Percentiles rank a stretch among this genome's conserved stretches.
Conservation (phyloP, 106 monocot species). For the Apostasia ramifera region DNA sequence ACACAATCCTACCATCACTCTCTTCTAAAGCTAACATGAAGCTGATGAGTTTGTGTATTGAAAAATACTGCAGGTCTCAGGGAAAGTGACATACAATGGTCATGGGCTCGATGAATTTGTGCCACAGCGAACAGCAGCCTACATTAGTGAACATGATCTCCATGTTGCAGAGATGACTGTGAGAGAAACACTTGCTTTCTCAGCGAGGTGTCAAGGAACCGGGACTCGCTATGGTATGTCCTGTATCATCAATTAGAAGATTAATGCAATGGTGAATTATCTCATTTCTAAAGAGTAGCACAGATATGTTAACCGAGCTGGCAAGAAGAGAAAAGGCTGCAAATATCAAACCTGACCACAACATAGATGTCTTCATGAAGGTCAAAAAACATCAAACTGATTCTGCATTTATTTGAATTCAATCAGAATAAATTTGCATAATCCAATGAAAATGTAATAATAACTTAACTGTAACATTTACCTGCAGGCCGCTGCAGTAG, state of each 20-base stretch:
- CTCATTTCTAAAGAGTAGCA: not conserved
- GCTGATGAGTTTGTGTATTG: too few species aligned
- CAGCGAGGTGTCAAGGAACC: conserved; percentile 43
- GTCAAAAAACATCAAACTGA: conserved; percentile 12
- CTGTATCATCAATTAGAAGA: not conserved
- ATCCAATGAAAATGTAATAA: not conserved
- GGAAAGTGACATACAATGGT: conserved; percentile 42
- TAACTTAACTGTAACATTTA: not conserved
- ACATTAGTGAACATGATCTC: conserved; percentile 55
- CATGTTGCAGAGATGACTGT: conserved; percentile 62
- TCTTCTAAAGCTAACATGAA: too few species aligned
- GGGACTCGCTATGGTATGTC: conserved; percentile 39
- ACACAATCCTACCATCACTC: too few species aligned
- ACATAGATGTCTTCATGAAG: conserved; percentile 70
- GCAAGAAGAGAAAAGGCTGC: conserved; percentile 53
- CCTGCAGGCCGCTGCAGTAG: not conserved
- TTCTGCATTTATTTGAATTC: not conserved
- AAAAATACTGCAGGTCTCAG: not conserved
- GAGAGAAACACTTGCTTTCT: conserved; percentile 49
- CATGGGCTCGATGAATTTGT: conserved; percentile 58
- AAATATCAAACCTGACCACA: conserved; percentile 53
- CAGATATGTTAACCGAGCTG: conserved; percentile 59
- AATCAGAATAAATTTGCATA: not conserved
- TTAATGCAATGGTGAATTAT: not conserved
- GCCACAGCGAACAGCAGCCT: conserved; percentile 42